A percentile compares a stretch with the other conserved stretches of the same genome.
Conservation (phyloP, 2,329 filamentous ascomycete genomes). For the Cadophora gregata region DNA sequence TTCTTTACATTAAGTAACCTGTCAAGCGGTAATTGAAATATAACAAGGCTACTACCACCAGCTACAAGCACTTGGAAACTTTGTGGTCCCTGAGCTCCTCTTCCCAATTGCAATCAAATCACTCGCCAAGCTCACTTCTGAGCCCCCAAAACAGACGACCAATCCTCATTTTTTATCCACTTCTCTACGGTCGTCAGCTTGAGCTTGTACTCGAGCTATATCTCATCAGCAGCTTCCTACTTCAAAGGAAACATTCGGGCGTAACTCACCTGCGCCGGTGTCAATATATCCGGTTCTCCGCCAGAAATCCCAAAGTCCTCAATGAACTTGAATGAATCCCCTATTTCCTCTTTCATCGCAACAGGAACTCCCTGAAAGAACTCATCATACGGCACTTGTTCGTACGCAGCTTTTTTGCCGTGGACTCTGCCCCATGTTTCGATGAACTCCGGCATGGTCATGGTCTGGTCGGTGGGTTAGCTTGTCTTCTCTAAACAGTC, state of each 20-base stretch:
- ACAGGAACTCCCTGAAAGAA: constrained; percentile 42
- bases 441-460: constrained; percentile 24
- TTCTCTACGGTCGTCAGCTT: constrained; percentile 31
- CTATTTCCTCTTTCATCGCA: constrained; percentile 35
- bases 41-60: too few species aligned
- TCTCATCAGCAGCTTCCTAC: background rate
- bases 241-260: background rate
- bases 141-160: constrained; percentile 18
- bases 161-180: constrained; percentile 35
- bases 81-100: too few species aligned
- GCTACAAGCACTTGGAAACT: too few species aligned
- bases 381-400: constrained; percentile 30
- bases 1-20: too few species aligned
- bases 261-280: constrained; percentile 32
- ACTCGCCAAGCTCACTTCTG: background rate
- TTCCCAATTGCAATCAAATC: too few species aligned
- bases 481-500: too few species aligned
- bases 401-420: constrained; percentile 25
- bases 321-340: constrained; percentile 46
- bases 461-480: constrained; percentile 17
- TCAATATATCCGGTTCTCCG: constrained; percentile 42
- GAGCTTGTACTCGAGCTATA: constrained; percentile 32
- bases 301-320: constrained; percentile 46
- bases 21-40: too few species aligned
- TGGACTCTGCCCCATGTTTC: constrained; percentile 33